Evolutionary conservation across 2,329 filamentous ascomycete species (phyloP), one percentile per base, ranked within the genome.

Genomic region (Chlorencoelia australis): DNA sequence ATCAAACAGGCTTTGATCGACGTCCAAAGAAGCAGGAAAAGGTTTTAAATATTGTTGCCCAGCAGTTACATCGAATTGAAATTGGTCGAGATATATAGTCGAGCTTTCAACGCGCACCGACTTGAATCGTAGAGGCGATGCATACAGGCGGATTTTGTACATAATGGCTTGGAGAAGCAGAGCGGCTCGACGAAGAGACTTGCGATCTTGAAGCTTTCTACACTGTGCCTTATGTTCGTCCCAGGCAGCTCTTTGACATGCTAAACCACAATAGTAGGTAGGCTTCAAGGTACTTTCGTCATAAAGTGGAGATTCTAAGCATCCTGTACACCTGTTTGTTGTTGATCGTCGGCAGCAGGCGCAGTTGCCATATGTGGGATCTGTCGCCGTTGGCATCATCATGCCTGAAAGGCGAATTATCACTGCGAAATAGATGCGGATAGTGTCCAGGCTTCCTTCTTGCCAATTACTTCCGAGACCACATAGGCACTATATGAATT

Each of bases 131-230:
- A 27, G n/a, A 7, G 33, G 33, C 33, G 21, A 35, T 3, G 33
- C 33, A 35, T 35, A 13, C 13, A 35, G 33, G 4, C 33, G 33
- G 11, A 35, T 35, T 18, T 13, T 3, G 17, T 28, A 26, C 3
- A 35, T 35, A 13, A 20, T 35, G 15, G 33, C 33, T 35, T 26
- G 24, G 21, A 35, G 33, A 28, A 35, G 33, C 21, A 35, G 4
- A 5, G 33, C 33, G 33, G 24, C 33, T 24, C 21, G 7, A 7
- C 21, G 7, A 24, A 24, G 21, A 24, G 30, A 6, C 36, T 39
- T 39, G 24, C 30, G 36, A 39, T 10, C 30, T 39, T 39, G 36
- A 33, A 39, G 36, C 30, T 39, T 34, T 39, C 25, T 39, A 39
- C 36, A 34, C 30, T 34, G 4, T 28, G 30, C 3, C 36, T 39